Evolutionary conservation across 176 grass and related monocot genomes (phyloP).

Genomic region (Phoenix roebelenii): DNA sequence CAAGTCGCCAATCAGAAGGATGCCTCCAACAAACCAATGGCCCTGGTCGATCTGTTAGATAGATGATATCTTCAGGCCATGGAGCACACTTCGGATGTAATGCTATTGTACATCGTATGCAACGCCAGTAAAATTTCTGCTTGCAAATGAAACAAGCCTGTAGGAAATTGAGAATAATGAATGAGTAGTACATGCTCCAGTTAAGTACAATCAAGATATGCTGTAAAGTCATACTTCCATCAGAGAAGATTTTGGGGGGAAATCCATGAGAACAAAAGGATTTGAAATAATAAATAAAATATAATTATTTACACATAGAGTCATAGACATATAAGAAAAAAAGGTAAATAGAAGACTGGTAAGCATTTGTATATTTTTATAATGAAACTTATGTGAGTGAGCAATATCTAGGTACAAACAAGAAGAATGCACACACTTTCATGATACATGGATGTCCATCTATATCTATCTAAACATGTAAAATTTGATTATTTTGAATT

Average conservation of each 20-base stretch:
- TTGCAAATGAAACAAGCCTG: conserved; percentile 25
- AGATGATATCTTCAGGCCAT: conserved; percentile 8
- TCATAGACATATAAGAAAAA: too few relatives aligned
- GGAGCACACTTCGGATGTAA: conserved; percentile 21
- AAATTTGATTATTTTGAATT: too few relatives aligned
- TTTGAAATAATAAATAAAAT: too few relatives aligned
- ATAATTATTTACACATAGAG: too few relatives aligned
- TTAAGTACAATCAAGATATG: neutral
- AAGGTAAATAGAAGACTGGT: too few relatives aligned
- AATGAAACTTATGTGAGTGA: too few relatives aligned
- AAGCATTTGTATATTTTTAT: too few relatives aligned
- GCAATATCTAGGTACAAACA: too few relatives aligned
- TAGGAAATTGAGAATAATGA: conserved; percentile 4
- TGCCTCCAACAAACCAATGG: conserved; percentile 21
- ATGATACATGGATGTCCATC: too few relatives aligned
- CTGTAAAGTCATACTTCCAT: neutral
- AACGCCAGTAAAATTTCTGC: conserved; percentile 21
- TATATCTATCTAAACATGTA: too few relatives aligned
- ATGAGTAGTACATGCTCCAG: conserved; percentile 5
- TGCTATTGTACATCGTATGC: conserved; percentile 13
- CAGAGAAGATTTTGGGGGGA: neutral
- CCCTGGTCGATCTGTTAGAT: conserved; percentile 8
- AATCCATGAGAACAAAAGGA: neutral
- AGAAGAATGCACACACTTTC: too few relatives aligned
- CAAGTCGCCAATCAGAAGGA: conserved; percentile 19